A percentile compares a stretch with the other conserved stretches of the same genome.
Evolutionary conservation across 306 rosid species (phyloP).

Genomic region (Inga oerstediana): DNA sequence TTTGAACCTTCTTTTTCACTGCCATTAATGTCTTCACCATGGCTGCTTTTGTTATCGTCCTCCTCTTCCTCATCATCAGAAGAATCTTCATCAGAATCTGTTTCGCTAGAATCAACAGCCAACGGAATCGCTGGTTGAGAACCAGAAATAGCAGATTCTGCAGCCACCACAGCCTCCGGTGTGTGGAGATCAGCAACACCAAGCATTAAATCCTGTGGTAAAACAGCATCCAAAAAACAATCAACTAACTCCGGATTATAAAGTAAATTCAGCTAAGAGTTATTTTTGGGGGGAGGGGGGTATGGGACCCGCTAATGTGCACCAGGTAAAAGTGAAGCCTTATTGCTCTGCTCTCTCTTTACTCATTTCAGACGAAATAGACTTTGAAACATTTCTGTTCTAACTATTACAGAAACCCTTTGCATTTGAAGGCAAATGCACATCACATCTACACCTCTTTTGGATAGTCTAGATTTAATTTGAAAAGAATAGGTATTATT

Average conservation of each 20-base stretch:
- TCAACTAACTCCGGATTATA: neutral
- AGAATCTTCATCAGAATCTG: conserved; percentile 57
- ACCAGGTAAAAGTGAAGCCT: no score
- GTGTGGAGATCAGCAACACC: conserved; percentile 79
- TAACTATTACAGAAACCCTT: no score
- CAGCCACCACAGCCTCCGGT: conserved; percentile 90
- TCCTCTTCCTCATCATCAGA: conserved; percentile 31
- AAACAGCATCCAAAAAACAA: neutral
- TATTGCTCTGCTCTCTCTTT: no score
- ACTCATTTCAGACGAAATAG: no score
- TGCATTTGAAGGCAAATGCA: no score
- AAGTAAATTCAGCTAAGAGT: no score
- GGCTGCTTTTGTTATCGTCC: conserved; percentile 28
- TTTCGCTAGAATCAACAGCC: conserved; percentile 47
- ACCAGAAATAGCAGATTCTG: conserved; percentile 72
- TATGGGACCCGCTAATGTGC: no score
- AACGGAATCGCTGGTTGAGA: conserved; percentile 56
- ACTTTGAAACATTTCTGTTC: no score
- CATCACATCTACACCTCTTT: neutral
- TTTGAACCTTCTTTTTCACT: conserved; percentile 10
- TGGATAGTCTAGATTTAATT: no score
- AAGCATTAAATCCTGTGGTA: conserved; percentile 7
- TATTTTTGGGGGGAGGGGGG: no score
- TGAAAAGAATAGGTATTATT: no score
- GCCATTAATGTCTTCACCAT: conserved; percentile 7